These are phyloP conservation scores for Suhomyces emberorum DNA, from an alignment of 805 yeast genomes.

Conservation along the genomic window DNA sequence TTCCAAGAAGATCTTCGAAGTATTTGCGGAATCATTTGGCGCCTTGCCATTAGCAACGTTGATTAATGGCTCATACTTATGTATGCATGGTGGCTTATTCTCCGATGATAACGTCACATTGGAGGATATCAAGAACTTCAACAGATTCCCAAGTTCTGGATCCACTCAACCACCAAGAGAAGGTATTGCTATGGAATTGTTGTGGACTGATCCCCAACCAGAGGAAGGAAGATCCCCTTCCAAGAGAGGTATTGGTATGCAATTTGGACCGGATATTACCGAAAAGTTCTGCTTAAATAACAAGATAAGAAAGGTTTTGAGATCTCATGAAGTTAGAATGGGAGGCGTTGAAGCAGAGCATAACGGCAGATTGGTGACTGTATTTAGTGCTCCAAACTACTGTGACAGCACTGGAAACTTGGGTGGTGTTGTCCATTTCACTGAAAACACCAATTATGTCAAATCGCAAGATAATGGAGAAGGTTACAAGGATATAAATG, in stretches of 20 bases:
- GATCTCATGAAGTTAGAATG: constrained; percentile 96
- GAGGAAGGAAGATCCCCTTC: constrained; percentile 78
- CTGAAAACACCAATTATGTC: constrained; percentile 42
- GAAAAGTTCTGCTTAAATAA: constrained; percentile 70
- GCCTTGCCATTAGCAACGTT: constrained; percentile 83
- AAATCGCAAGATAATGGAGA: constrained; percentile 44
- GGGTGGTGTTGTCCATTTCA: constrained; percentile 84
- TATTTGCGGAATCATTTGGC: constrained; percentile 84
- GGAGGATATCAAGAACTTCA: constrained; percentile 67
- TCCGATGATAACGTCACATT: constrained; percentile 70
- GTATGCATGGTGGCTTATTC: constrained; percentile 95
- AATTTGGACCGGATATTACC: constrained; percentile 96
- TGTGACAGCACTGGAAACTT: constrained; percentile 89
- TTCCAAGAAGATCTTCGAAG: constrained; percentile 70
- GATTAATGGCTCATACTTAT: constrained; percentile 73
- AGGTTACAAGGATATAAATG: constrained; percentile 36
- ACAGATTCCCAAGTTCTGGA: constrained; percentile 55
- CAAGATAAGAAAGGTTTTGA: constrained; percentile 70
- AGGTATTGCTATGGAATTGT: constrained; percentile 91
- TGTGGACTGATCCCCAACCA: constrained; percentile 96
- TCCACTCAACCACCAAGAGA: constrained; percentile 80
- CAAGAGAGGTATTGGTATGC: constrained; percentile 92
- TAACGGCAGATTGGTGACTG: constrained; percentile 80
- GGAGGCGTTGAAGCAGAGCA: constrained; percentile 89
- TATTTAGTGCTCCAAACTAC: constrained; percentile 97